Conservation (phyloP, 2,329 filamentous ascomycete genomes). For the Alternaria infectoria region DNA sequence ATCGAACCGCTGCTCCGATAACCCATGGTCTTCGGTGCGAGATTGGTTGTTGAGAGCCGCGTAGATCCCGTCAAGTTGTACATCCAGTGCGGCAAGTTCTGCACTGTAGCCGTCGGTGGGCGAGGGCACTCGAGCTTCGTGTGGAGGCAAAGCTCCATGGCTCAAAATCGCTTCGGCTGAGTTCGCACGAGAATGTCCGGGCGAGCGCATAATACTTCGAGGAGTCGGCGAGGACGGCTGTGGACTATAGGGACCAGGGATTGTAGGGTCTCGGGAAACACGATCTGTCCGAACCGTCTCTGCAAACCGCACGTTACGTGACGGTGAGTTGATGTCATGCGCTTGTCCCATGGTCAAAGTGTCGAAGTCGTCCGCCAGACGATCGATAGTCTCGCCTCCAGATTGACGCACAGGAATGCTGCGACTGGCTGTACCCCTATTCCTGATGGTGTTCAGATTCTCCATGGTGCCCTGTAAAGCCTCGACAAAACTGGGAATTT, state of each 20-base stretch:
- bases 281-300: neutral
- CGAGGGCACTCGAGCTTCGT: neutral
- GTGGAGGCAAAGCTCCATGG: neutral
- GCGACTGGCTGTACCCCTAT: neutral
- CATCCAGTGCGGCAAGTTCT: neutral
- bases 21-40: neutral
- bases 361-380: neutral
- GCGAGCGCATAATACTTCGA: neutral
- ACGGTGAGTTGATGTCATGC: neutral
- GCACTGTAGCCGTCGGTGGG: neutral
- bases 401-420: neutral
- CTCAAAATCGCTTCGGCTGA: neutral
- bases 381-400: neutral
- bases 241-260: neutral
- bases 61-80: neutral
- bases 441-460: neutral
- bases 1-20: neutral
- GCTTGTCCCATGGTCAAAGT: neutral
- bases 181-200: neutral
- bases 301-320: neutral
- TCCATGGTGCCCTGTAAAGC: neutral
- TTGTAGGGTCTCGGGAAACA: neutral
- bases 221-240: neutral
- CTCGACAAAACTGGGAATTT: neutral
- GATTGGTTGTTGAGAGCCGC: neutral